Base-by-base conservation (phyloP, 2,329 filamentous ascomycete species). In the Microsporum ferrugineum region DNA sequence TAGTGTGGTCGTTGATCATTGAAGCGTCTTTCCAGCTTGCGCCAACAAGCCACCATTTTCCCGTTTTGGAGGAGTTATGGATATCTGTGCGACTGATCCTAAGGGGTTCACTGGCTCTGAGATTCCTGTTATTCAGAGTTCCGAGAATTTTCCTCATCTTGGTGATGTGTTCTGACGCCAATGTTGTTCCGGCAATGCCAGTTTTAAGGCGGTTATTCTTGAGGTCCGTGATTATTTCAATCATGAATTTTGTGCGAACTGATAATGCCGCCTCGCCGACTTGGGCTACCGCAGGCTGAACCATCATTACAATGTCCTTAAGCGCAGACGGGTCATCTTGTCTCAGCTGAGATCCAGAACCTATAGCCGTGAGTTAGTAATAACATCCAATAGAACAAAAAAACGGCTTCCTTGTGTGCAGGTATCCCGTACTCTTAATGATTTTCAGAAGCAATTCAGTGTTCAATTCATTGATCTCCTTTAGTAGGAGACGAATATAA, bases 31-130 rank as follows among this genome's bases (percentile, higher is more conserved):
- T 79, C 84, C 92, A 96, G 73, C 91, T 96, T n/a, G 94, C 92
- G 58, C 94, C 94, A 3, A 97, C 89, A 23, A 97, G 83, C 94
- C 94, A 99, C 94, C 94, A 99, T 77, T 96, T 96, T 0, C 94
- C 94, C 70, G 87, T 88, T 71, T 88, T 92, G 45, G 92, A 88
- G 0, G 87, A 87, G 64, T 91, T 84, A 64, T 85, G 85, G 58
- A 99, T 89, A 69, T 99, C 94, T 41, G 82, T 80, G 2, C 96
- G 80, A 8, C 88, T 85, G 61, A 96, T 86, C 6, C 89, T 85
- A 63, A 99, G 80, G 2, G 94, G 90, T 63, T 95, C 89, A 2
- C 84, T 87, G 5, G 87, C 85, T 65, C 89, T 90, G 62, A 88
- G 78, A 63, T 69, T 76, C 29, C 63, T 72, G 67, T 76, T 75